phyloP scores from a whole-genome alignment of 305 asterid species.

The Rubia tinctorum region DNA sequence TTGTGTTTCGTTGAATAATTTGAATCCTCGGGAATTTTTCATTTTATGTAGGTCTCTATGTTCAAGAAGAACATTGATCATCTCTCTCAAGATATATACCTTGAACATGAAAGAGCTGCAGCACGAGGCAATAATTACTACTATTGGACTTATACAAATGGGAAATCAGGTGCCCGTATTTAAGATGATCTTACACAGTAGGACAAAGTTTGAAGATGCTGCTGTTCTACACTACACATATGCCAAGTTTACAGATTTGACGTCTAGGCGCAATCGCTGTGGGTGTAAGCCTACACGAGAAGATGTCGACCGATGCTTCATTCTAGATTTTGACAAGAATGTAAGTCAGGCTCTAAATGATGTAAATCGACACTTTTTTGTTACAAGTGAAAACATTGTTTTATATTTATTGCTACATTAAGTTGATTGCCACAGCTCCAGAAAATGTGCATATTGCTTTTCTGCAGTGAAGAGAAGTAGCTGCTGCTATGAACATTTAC shows the following conservation, averaged over 20 bases:
- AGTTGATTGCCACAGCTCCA: no score
- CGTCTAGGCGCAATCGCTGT: constrained; percentile 65
- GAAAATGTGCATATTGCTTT: no score
- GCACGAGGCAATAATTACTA: constrained; percentile 46
- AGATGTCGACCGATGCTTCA: constrained; percentile 48
- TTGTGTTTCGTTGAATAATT: no score
- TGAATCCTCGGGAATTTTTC: no score
- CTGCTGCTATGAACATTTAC: no score
- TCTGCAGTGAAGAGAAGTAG: no score
- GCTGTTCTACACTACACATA: constrained; percentile 59
- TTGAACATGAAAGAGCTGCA: constrained; percentile 41
- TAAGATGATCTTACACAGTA: constrained; percentile 47
- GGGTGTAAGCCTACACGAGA: constrained; percentile 58
- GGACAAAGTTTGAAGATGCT: constrained; percentile 49
- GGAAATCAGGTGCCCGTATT: constrained; percentile 60
- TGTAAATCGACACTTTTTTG: background rate
- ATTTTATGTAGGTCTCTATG: constrained; percentile 37
- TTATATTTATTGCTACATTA: no score
- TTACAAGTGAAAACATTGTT: background rate
- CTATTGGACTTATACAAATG: constrained; percentile 50
- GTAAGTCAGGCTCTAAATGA: constrained; percentile 27
- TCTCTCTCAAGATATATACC: constrained; percentile 36
- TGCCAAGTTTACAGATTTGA: constrained; percentile 58
- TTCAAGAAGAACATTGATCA: constrained; percentile 56
- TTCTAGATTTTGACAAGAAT: constrained; percentile 52